Evolutionary conservation across 1,284 basidiomycete genomes (phyloP), one percentile per base, ranked within the genome.

Genomic region (Tremellales sp.): DNA sequence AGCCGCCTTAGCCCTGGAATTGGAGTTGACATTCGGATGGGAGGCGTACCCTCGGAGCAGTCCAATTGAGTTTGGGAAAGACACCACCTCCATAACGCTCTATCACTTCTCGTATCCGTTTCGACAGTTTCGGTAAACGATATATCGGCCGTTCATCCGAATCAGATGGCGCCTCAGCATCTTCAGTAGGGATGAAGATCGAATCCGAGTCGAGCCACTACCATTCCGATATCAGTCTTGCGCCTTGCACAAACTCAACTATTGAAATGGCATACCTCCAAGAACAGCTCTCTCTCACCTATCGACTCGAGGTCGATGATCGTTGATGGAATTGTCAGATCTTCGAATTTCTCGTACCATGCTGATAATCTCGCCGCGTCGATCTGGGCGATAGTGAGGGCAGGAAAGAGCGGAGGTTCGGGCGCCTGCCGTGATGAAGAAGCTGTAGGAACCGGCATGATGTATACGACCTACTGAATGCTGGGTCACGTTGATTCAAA

Each of bases 51-150:
- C 85, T 85, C 24, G 91, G 91, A 15, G 87, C 85, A 3, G 90
- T 89, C 76, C 92, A 94, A 65, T 94, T 96, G 45, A 96, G 81
- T 70, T 98, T 98, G 0, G 94, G 92, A 64, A 98, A 97, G 7
- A 96, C 85, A 3, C 86, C 84, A 2, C 82, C 86, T 57, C 64
- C 62, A 45, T 90, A 93, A 50, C 81, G 75, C 23, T 73, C 61
- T 12, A 97, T 77, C n/a, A 80, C 81, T 7, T 75, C 67, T 42
- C 87, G 77, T 55, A 97, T 93, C 53, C 78, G 77, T 6, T 75
- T 73, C 62, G 93, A 90, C 17, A 97, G 75, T 48, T 84, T 83
- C 0, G 89, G 88, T 3, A 72, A 70, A 87, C 85, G 46, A 46
- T 69, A 72, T 19, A 61, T 53, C 0, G 70, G 70, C 57, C 23